Evolutionary conservation across 2,329 filamentous ascomycete species (phyloP), one percentile per base, ranked within the genome.

Genomic region (Cordyceps militaris): DNA sequence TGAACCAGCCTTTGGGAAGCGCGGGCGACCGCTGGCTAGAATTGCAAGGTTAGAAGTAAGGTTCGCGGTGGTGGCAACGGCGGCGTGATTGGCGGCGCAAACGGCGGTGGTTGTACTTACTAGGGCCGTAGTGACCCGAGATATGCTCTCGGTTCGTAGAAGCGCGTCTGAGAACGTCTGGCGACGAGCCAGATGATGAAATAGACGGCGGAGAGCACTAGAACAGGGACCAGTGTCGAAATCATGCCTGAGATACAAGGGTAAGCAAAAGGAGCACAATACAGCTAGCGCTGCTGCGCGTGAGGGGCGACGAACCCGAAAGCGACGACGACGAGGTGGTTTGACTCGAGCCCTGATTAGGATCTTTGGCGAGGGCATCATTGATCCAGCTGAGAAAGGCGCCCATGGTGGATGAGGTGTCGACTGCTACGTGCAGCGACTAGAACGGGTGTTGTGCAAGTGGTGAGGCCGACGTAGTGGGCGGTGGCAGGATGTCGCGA

Each of bases 71-170:
- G n/a, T n/a, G n/a, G n/a, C n/a, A n/a, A n/a, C n/a, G n/a, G n/a
- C n/a, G 26, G 16, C 44, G 6, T 19, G 28, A 52, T 7, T 8
- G 13, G n/a, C 11, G 1, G 9, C 11, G 2, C 9, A 19, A 10
- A 14, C 14, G n/a, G n/a, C 8, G n/a, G 5, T 42, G 21, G 40
- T 28, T 28, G 13, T 30, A 68, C 76, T 63, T 71, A 82, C 80
- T 78, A 71, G 46, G 78, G 73, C 10, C 74, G 70, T 11, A 81
- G 67, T 44, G 79, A 79, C 19, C 71, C 73, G 26, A 81, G 64
- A 28, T 82, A 74, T 1, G 78, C 75, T 61, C 82, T 74, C 5
- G 82, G 81, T 7, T 79, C 73, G 66, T 85, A 85, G 53, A 82
- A 81, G 26, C 81, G 75, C 23, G 73, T 69, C 42, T 76, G 74